A percentile compares a stretch with the other conserved stretches of the same genome.
Conservation (phyloP, 2,329 filamentous ascomycete species). For the Fusarium sp. region DNA sequence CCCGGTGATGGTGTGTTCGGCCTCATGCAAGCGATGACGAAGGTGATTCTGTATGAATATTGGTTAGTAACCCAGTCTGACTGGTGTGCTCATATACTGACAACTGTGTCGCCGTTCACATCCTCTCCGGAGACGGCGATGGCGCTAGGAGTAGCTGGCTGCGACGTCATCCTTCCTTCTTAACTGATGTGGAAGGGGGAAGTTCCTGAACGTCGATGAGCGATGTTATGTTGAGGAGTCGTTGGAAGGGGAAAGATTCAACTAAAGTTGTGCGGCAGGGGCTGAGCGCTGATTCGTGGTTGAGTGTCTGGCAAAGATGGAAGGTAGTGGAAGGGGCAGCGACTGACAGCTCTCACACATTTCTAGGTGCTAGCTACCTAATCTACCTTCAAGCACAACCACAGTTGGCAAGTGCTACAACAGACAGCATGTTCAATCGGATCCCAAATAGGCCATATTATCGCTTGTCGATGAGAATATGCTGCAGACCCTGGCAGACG, state of each 20-base stretch:
- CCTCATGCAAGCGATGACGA: not conserved
- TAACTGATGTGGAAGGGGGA: not conserved
- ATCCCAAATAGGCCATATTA: no score
- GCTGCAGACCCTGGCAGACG: not conserved
- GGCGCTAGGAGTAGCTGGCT: not conserved
- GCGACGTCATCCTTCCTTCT: not conserved
- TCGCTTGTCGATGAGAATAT: not conserved
- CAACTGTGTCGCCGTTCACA: not conserved
- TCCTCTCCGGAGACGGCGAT: not conserved
- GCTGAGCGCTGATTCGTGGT: not conserved
- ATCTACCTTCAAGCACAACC: not conserved
- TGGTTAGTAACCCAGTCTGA: not conserved
- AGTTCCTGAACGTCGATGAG: rapidly evolving
- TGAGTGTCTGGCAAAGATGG: not conserved
- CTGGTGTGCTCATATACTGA: not conserved
- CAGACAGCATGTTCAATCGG: rapidly evolving
- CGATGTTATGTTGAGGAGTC: not conserved
- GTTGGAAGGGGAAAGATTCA: rapidly evolving
- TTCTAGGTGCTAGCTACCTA: not conserved
- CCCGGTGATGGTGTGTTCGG: not conserved
- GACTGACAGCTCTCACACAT: not conserved
- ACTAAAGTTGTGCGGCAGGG: rapidly evolving
- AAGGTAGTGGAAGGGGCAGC: not conserved
- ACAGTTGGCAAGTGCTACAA: no score
- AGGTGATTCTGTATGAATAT: not conserved